A percentile compares a stretch with the other conserved stretches of the same genome.
Evolutionary conservation across 2,329 filamentous ascomycete species (phyloP).

Genomic region (Westerdykella ornata): DNA sequence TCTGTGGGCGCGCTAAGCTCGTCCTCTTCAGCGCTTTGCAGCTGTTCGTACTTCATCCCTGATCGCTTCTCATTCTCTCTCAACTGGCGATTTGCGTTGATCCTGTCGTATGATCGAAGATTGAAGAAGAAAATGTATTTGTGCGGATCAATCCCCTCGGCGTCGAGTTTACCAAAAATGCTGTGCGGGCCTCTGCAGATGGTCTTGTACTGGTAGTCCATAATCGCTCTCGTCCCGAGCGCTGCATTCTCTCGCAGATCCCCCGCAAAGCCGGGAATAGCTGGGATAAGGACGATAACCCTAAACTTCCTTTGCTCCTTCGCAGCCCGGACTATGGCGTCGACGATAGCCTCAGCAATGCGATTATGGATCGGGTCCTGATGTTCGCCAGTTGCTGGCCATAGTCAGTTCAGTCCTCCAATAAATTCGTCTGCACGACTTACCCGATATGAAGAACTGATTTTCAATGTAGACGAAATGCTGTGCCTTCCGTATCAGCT

Average conservation of each 20-base stretch:
- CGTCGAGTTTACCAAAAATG: slow-evolving; percentile 72
- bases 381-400: slow-evolving; percentile 69
- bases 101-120: slow-evolving; percentile 80
- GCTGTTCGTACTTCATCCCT: slow-evolving; percentile 75
- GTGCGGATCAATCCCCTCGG: slow-evolving; percentile 65
- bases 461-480: slow-evolving; percentile 98
- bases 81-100: slow-evolving; percentile 73
- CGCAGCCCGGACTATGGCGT: slow-evolving; percentile 73
- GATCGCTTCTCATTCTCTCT: slow-evolving; percentile 71
- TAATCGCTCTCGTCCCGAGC: slow-evolving; percentile 78
- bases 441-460: slow-evolving; percentile 73
- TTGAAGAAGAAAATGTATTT: slow-evolving; percentile 93
- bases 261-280: slow-evolving; percentile 88
- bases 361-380: slow-evolving; percentile 81
- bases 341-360: slow-evolving; percentile 82
- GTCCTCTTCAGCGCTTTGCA: slow-evolving; percentile 81
- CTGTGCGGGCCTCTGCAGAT: slow-evolving; percentile 88
- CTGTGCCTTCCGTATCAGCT: slow-evolving; percentile 78
- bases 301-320: slow-evolving; percentile 83
- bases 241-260: slow-evolving; percentile 80
- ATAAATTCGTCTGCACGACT: not conserved
- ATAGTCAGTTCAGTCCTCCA: not conserved
- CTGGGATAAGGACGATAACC: slow-evolving; percentile 83
- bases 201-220: slow-evolving; percentile 98
- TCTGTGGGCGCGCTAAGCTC: slow-evolving; percentile 61